Percentiles rank a stretch among this genome's conserved stretches.
phyloP scores from a whole-genome alignment of 352 stramenopile species.

The Paralagenidium karlingii region DNA sequence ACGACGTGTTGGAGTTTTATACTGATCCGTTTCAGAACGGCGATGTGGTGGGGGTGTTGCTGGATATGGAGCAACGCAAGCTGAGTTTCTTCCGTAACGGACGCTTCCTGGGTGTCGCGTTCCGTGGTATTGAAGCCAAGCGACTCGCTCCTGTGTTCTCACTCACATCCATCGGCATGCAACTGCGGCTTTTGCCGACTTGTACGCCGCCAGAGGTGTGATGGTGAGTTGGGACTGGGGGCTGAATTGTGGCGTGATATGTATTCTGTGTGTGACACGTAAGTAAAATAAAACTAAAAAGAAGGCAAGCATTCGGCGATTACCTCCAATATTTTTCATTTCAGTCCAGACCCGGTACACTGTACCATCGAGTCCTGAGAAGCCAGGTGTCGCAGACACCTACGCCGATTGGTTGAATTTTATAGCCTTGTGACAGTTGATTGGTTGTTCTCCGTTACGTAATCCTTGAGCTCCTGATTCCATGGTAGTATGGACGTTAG shows the following conservation, averaged over 20 bases:
- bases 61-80: constrained; percentile 62
- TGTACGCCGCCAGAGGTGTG: constrained; percentile 30
- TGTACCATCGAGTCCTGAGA: no score
- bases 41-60: constrained; percentile 55
- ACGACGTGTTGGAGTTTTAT: constrained; percentile 65
- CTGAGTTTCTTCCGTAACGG: constrained; percentile 76
- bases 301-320: no score
- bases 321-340: neutral
- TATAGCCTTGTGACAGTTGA: no score
- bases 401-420: no score
- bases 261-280: neutral
- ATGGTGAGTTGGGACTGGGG: no score
- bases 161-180: constrained; percentile 51
- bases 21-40: constrained; percentile 53
- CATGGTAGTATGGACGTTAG: no score
- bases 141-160: constrained; percentile 56
- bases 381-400: no score
- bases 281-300: neutral
- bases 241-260: neutral
- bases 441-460: no score
- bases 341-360: no score
- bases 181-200: constrained; percentile 42
- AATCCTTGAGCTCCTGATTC: no score
- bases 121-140: constrained; percentile 40
- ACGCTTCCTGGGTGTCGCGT: constrained; percentile 56